phyloP scores from a whole-genome alignment of 768 basidiomycete species.

The Leccinum rimulosum region DNA sequence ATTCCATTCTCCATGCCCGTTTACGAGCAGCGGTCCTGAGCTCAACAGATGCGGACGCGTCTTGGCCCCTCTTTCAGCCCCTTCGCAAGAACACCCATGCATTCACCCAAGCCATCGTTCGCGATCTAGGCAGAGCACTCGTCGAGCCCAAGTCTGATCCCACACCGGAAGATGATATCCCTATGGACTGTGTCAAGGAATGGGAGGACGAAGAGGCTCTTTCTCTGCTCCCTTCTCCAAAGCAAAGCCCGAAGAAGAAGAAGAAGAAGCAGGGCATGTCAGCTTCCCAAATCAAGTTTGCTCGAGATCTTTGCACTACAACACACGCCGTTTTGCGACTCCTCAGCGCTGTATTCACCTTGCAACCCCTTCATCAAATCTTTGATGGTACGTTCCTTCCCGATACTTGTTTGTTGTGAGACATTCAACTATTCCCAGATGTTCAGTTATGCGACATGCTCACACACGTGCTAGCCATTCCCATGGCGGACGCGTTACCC shows the following conservation, averaged over 20 bases:
- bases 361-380: conserved; percentile 55
- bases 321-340: conserved; percentile 69
- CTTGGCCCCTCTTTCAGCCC: conserved; percentile 73
- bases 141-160: conserved; percentile 47
- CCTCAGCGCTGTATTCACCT: conserved; percentile 56
- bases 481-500: conserved; percentile 63
- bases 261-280: conserved; percentile 64
- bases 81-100: conserved; percentile 50
- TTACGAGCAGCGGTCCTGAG: conserved; percentile 45
- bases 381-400: conserved; percentile 53
- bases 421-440: conserved; percentile 39
- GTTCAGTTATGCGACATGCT: conserved; percentile 58
- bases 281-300: conserved; percentile 74
- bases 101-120: conserved; percentile 58
- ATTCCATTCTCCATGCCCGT: conserved; percentile 66
- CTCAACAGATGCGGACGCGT: conserved; percentile 53
- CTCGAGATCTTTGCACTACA: conserved; percentile 74
- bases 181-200: conserved; percentile 24
- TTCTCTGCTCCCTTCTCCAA: conserved; percentile 61
- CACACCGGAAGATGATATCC: conserved; percentile 20
- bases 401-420: neutral
- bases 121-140: conserved; percentile 66
- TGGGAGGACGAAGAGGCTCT: conserved; percentile 26
- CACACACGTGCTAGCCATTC: conserved; percentile 66
- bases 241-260: conserved; percentile 58